phyloP scores from a whole-genome alignment of 208 protist species.

The Trypanosoma mega region DNA sequence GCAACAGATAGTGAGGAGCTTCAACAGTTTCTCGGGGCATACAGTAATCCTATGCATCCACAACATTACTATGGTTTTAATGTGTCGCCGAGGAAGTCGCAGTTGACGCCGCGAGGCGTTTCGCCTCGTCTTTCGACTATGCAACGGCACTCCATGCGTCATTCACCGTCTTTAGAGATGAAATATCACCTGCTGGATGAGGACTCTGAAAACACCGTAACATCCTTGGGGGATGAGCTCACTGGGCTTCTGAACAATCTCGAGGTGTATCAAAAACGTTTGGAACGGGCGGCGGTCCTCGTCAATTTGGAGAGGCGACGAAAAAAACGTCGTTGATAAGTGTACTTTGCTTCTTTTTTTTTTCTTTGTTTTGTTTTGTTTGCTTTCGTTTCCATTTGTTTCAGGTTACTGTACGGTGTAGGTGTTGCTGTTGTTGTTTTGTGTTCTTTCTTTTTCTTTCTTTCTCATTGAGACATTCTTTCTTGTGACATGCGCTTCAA shows the following conservation, averaged over 20 bases:
- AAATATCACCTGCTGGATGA: constrained; percentile 17
- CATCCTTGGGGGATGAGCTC: constrained; percentile 4
- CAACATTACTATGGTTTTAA: not conserved
- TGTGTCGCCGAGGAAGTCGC: no score
- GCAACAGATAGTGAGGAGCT: constrained; percentile 10
- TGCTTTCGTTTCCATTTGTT: not conserved
- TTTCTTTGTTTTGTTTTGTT: not conserved
- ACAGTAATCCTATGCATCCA: constrained; percentile 5
- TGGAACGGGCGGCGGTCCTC: constrained; percentile 16
- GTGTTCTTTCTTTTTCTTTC: not conserved
- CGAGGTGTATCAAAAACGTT: constrained; percentile 25
- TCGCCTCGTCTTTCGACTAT: no score
- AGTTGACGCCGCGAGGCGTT: no score
- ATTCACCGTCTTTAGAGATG: not conserved
- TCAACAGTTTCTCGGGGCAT: constrained; percentile 17
- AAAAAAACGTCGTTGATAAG: not conserved
- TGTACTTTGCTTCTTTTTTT: not conserved
- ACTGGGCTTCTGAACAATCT: constrained; percentile 4
- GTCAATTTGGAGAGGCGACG: constrained; percentile 18
- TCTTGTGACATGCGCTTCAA: no score
- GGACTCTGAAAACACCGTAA: not conserved
- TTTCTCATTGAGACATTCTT: not conserved
- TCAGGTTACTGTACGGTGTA: no score
- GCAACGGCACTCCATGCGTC: not conserved
- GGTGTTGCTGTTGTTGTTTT: not conserved